Evolutionary conservation across 1,284 basidiomycete species (phyloP).

Genomic region (Rhodotorula sp.): DNA sequence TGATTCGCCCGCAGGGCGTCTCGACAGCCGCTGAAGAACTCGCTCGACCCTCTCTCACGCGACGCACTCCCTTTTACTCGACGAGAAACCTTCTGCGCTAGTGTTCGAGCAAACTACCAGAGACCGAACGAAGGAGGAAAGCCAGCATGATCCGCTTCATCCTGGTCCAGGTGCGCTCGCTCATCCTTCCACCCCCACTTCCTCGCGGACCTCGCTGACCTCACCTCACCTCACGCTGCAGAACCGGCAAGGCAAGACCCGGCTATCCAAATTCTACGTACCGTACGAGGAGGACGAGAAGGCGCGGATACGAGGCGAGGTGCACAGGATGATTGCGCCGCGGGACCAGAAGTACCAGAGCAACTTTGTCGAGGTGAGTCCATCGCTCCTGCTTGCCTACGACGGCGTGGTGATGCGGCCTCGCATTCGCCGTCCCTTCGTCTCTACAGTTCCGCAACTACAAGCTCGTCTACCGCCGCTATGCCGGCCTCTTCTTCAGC

Average conservation of each 20-base stretch:
- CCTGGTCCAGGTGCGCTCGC: constrained; percentile 67
- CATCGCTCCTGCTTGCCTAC: neutral
- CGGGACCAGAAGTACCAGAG: constrained; percentile 98
- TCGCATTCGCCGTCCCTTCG: constrained; percentile 1
- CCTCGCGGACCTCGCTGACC: neutral
- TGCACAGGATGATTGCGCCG: constrained; percentile 92
- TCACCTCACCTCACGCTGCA: constrained; percentile 46
- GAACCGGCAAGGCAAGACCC: constrained; percentile 97
- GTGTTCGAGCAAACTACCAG: neutral
- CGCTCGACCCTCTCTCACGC: neutral
- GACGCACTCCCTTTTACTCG: neutral
- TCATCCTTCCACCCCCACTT: neutral
- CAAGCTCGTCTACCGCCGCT: constrained; percentile 91
- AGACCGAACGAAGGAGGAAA: neutral
- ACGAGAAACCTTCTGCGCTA: neutral
- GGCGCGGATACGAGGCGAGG: constrained; percentile 89
- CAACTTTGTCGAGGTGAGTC: constrained; percentile 91
- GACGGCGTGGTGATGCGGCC: too few relatives aligned
- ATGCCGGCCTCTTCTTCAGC: constrained; percentile 97
- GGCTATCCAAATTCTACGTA: constrained; percentile 76
- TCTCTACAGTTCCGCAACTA: constrained; percentile 78
- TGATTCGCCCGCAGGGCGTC: too few relatives aligned
- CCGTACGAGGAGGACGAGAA: constrained; percentile 90
- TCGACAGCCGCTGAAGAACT: neutral
- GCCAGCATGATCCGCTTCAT: constrained; percentile 81